These are phyloP conservation scores for Uronychia binucleata DNA, from an alignment of 73 alveolate species.

Conservation along the genomic window DNA sequence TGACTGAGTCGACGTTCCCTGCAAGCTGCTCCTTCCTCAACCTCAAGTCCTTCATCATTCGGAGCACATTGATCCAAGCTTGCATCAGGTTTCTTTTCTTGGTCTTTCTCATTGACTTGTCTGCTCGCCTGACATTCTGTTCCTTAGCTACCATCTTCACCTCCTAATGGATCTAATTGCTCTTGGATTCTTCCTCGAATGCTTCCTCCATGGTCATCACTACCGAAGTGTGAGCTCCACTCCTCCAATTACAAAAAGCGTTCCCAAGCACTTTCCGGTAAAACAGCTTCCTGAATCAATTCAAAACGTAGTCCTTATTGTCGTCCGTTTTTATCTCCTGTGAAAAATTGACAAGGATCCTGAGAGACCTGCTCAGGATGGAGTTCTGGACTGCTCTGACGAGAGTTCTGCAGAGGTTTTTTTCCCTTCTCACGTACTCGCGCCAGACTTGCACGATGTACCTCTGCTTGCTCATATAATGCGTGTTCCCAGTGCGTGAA, in stretches of 20 bases:
- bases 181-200: not conserved
- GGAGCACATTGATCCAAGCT: conserved; percentile 3
- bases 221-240: not conserved
- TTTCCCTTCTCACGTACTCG: conserved; percentile 2
- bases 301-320: not conserved
- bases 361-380: conserved; percentile 10
- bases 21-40: not conserved
- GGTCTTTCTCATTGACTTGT: not conserved
- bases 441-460: conserved; percentile 28
- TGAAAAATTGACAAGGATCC: not conserved
- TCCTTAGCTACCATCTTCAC: not conserved
- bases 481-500: conserved; percentile 3
- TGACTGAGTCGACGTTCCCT: not conserved
- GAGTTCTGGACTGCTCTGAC: conserved; percentile 24
- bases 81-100: conserved; percentile 4
- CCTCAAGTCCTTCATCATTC: not conserved
- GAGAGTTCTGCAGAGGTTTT: not conserved
- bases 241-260: conserved; percentile 39
- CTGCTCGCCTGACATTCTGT: not conserved
- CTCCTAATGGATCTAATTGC: not conserved
- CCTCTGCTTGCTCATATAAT: conserved; percentile 14
- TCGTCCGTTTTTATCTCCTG: not conserved
- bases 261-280: not conserved
- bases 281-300: not conserved
- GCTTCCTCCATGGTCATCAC: not conserved